Evolutionary conservation across 2,329 filamentous ascomycete genomes (phyloP).

Genomic region (Malbranchea zuffiana): DNA sequence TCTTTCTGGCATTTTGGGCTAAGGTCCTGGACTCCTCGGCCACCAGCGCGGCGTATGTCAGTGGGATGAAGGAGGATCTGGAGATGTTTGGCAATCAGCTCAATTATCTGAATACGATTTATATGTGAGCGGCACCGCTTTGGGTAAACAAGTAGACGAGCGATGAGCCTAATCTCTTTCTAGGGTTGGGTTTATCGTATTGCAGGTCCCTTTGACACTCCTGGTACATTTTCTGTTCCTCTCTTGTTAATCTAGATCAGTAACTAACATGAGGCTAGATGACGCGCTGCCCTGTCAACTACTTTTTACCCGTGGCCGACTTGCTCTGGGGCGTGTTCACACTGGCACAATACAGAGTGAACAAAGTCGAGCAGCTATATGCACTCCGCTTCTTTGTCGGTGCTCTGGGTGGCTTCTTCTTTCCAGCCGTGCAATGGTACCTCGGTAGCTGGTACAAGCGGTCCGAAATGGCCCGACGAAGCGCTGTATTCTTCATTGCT

Average conservation of each 20-base stretch:
- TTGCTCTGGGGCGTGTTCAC: constrained; percentile 48
- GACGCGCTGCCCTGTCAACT: constrained; percentile 38
- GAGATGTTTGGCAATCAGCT: constrained; percentile 44
- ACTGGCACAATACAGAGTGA: constrained; percentile 43
- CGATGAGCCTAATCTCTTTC: no score
- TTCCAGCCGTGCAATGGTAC: constrained; percentile 29
- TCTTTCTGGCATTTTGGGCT: constrained; percentile 44
- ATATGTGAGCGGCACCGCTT: no score
- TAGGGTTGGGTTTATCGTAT: constrained; percentile 41
- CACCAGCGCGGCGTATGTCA: constrained; percentile 46
- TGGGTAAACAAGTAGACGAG: no score
- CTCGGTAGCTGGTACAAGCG: constrained; percentile 41
- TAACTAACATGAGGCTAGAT: no score
- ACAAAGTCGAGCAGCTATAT: constrained; percentile 40
- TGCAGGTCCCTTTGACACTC: constrained; percentile 44
- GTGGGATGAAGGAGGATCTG: constrained; percentile 44
- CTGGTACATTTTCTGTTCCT: no score
- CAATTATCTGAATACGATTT: constrained; percentile 46
- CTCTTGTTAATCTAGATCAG: no score
- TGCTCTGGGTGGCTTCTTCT: constrained; percentile 41
- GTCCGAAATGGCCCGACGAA: constrained; percentile 39
- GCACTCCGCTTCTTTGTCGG: constrained; percentile 47
- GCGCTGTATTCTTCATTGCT: constrained; percentile 44
- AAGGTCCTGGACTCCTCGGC: constrained; percentile 48
- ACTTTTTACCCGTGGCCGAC: constrained; percentile 42